Percentiles rank a stretch among this genome's conserved stretches.
These are phyloP conservation scores for Syzygium aqueum DNA, from an alignment of 345 rosid genomes.

Conservation along the genomic window DNA sequence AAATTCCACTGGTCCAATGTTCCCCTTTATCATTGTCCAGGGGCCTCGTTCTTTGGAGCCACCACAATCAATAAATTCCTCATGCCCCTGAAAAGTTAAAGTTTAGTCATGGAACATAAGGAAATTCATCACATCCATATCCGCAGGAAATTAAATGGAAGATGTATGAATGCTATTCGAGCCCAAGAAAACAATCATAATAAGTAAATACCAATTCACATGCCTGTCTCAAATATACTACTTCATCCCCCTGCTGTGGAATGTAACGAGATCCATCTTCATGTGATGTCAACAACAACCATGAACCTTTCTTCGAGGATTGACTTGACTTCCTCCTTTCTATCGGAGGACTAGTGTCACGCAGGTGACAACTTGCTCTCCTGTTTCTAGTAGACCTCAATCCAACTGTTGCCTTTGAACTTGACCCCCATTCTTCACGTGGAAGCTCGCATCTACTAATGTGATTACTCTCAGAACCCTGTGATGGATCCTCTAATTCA, in stretches of 20 bases:
- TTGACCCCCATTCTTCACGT: constrained; percentile 52
- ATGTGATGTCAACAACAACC: constrained; percentile 74
- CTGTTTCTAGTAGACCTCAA: constrained; percentile 80
- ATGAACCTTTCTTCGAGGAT: constrained; percentile 47
- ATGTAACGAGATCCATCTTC: constrained; percentile 90
- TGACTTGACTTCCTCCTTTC: constrained; percentile 44
- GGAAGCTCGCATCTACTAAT: constrained; percentile 32
- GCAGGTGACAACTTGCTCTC: constrained; percentile 48
- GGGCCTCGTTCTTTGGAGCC: constrained; percentile 56
- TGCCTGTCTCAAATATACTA: constrained; percentile 90
- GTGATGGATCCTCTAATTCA: constrained; percentile 21
- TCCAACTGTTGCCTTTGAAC: constrained; percentile 58
- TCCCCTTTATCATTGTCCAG: constrained; percentile 53
- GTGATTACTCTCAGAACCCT: not conserved
- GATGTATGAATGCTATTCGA: not conserved
- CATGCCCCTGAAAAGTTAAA: constrained; percentile 62
- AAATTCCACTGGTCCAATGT: constrained; percentile 71
- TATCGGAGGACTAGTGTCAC: constrained; percentile 49
- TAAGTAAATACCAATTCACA: constrained; percentile 2
- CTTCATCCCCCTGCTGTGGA: constrained; percentile 88
- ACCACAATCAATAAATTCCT: constrained; percentile 49
- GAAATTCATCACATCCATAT: not conserved
- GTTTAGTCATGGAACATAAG: not conserved
- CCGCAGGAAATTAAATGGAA: not conserved
- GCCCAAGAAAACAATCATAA: constrained; percentile 1